phyloP scores from a whole-genome alignment of 2,329 filamentous ascomycete genomes.

The Pseudogymnoascus sp. region DNA sequence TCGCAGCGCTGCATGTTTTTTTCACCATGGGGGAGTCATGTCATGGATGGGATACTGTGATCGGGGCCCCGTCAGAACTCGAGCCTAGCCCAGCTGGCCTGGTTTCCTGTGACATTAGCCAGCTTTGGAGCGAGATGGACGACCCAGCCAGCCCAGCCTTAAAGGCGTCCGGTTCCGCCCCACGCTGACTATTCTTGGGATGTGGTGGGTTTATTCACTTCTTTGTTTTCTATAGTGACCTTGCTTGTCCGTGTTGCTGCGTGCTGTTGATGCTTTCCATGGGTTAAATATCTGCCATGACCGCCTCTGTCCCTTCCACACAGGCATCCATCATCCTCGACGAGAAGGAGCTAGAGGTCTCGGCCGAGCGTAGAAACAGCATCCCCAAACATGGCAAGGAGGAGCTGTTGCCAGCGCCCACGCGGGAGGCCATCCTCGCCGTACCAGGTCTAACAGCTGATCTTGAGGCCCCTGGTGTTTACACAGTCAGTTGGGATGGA shows the following conservation, averaged over 20 bases:
- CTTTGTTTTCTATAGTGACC: background rate
- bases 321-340: background rate
- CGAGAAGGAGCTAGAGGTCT: background rate
- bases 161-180: background rate
- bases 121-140: background rate
- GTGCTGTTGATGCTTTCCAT: background rate
- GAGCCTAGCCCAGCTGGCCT: background rate
- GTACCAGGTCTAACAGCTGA: slow-evolving; percentile 2
- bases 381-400: background rate
- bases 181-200: background rate
- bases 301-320: slow-evolving; percentile 4
- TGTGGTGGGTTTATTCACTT: background rate
- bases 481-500: slow-evolving; percentile 22
- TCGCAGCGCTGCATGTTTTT: background rate
- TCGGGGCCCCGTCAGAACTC: background rate
- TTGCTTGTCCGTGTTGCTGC: background rate
- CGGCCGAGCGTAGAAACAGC: background rate
- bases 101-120: background rate
- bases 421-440: background rate
- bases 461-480: slow-evolving; percentile 12
- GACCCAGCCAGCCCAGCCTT: background rate
- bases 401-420: background rate
- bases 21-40: background rate
- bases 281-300: slow-evolving; percentile 3
- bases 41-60: background rate